Conservation (phyloP, 495 filamentous ascomycete species). For the Aspergillus ellipticus region DNA sequence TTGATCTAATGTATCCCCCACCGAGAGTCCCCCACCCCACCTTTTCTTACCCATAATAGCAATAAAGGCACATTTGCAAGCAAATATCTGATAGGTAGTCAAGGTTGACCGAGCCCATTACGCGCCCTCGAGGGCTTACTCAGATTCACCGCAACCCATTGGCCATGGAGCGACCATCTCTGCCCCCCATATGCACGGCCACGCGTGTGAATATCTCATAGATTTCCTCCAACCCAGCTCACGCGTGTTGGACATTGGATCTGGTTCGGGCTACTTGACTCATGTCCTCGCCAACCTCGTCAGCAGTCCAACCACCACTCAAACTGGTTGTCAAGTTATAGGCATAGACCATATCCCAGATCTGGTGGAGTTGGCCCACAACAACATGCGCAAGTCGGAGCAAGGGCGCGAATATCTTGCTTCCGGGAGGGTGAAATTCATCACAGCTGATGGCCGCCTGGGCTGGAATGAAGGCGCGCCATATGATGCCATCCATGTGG, state of each 20-base stretch:
- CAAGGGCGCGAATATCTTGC: conserved; percentile 62
- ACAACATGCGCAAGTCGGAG: conserved; percentile 69
- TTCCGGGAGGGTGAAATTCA: conserved; percentile 61
- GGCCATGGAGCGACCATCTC: conserved; percentile 87
- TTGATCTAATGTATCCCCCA: neutral
- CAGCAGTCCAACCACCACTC: conserved; percentile 33
- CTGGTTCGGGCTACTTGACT: conserved; percentile 87
- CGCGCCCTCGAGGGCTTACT: conserved; percentile 67
- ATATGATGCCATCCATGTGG: conserved; percentile 94
- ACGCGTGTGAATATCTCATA: conserved; percentile 65
- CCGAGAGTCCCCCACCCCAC: neutral
- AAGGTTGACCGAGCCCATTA: conserved; percentile 92
- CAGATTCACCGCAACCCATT: conserved; percentile 88
- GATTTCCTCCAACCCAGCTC: conserved; percentile 52
- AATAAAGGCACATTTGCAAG: neutral
- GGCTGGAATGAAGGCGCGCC: conserved; percentile 63
- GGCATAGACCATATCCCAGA: conserved; percentile 86
- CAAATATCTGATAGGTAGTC: conserved; percentile 10
- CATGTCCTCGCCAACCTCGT: conserved; percentile 84
- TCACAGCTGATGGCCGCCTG: conserved; percentile 76
- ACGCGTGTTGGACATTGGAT: conserved; percentile 81
- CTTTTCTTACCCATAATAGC: neutral
- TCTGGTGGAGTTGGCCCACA: conserved; percentile 65
- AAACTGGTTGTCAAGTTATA: conserved; percentile 55
- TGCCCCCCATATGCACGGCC: conserved; percentile 96